Evolutionary conservation across 768 basidiomycete genomes (phyloP), one percentile per base, ranked within the genome.

Genomic region (Heimioporus sp.): DNA sequence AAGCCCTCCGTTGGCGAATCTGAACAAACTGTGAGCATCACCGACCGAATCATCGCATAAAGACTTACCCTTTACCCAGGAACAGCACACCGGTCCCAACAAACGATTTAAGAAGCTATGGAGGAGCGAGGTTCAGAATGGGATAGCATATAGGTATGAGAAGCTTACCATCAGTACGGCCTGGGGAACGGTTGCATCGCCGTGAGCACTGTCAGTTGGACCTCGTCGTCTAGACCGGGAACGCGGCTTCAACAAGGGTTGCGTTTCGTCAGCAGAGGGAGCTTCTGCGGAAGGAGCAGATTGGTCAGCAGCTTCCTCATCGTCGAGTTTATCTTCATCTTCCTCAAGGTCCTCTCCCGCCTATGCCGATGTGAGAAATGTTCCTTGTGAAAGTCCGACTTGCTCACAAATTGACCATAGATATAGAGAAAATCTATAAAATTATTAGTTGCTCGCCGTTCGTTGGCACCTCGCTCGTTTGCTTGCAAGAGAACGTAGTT

Each of bases 21-120:
- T 94, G 45, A 52, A 44, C 1, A 10, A 12, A 36, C 37, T 31
- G 28, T 60, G 20, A 58, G 47, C 4, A 48, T 58, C 24, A 54
- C 13, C 4, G 37, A 54, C 19, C 10, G 13, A 39, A 49, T 3
- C 44, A 39, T 20, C 12, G 17, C 37, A 38, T 13, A 43, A 17
- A 10, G 21, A 57, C 44, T 62, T 68, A 93, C 88, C 86, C 97
- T 73, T 92, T 96, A 46, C 93, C 97, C 24, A 99, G 80, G 74
- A 99, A 98, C 34, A 99, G 68, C 10, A 99, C 88, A 15, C 96
- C 96, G 13, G 96, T 98, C 19, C 96, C 96, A 43, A 98, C 85
- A 61, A 98, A 98, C 1, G 89, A 84, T 71, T 98, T 98, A 52
- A 97, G 73, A 49, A 98, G 72, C 92, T 95, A 36, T 54, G 37